Evolutionary conservation across 1,139 yeast species (phyloP).

Genomic region (Kodamaea plutei): DNA sequence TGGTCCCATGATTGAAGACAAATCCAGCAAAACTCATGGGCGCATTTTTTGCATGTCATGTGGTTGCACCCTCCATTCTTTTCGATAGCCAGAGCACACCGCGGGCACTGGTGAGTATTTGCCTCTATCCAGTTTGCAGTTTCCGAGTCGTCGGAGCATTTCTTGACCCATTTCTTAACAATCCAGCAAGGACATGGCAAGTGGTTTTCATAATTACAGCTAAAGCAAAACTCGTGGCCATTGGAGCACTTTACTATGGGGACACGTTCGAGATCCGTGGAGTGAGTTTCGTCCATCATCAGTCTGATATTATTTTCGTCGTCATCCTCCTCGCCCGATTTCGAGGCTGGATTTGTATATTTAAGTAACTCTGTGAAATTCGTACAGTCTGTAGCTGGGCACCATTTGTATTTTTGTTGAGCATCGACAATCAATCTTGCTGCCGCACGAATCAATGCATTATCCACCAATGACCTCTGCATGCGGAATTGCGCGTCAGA

Average conservation of each 20-base stretch:
- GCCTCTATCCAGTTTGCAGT: slow-evolving; percentile 88
- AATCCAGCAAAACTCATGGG: slow-evolving; percentile 88
- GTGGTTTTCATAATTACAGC: slow-evolving; percentile 76
- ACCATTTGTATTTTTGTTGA: slow-evolving; percentile 57
- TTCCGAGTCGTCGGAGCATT: slow-evolving; percentile 84
- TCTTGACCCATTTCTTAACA: slow-evolving; percentile 69
- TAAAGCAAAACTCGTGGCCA: slow-evolving; percentile 74
- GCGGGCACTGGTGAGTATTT: slow-evolving; percentile 81
- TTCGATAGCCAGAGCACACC: slow-evolving; percentile 56
- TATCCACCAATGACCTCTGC: slow-evolving; percentile 9
- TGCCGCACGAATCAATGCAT: slow-evolving; percentile 18
- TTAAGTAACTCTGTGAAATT: slow-evolving; percentile 48
- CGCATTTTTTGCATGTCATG: slow-evolving; percentile 82
- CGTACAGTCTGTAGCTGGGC: slow-evolving; percentile 85
- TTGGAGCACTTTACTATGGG: slow-evolving; percentile 57
- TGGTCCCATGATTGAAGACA: slow-evolving; percentile 73
- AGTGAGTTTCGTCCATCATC: slow-evolving; percentile 10
- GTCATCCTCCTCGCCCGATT: slow-evolving; percentile 26
- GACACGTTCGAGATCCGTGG: slow-evolving; percentile 13
- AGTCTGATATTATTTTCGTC: slow-evolving; percentile 11
- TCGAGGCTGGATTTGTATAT: slow-evolving; percentile 11
- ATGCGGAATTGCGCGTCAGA: slow-evolving; percentile 9
- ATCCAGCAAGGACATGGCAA: slow-evolving; percentile 77
- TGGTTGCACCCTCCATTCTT: slow-evolving; percentile 96
- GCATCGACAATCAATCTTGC: slow-evolving; percentile 51